Evolutionary conservation across 495 filamentous ascomycete species (phyloP), one percentile per base, ranked within the genome.

Genomic region (Amorphotheca resinae): DNA sequence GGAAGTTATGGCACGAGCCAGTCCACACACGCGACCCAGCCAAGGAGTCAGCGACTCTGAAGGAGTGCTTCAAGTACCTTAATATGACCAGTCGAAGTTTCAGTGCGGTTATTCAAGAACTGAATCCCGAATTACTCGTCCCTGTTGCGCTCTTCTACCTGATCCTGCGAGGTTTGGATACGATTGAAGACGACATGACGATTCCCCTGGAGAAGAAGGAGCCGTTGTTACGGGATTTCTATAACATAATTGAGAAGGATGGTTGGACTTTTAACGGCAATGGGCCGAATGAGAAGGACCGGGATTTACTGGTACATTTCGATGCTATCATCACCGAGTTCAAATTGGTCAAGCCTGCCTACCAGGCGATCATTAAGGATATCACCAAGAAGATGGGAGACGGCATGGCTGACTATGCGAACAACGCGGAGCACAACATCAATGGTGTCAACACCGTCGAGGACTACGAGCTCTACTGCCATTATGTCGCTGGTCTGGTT

Each of bases 101-200:
- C 66, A 76, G 78, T 39, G 69, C 88, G 18, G 91, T 98, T 54
- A 98, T 98, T 56, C 77, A 93, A 60, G 91, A 98, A 58, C 70
- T 98, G 12, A 85, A 95, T 54, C 86, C 87, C 0, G 89, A 98
- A 62, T 73, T 98, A 14, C 77, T 96, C 17, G 72, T 95, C 26
- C 86, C 93, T 1, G 71, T 98, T 34, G 77, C 75, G 39, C 68
- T 96, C n/a, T 98, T 98, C 72, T 98, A 98, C 64, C 70, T 98
- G 26, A 75, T 82, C 25, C 70, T 98, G 11, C 80, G 91, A 38
- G 93, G 82, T 7, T 72, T 98, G 35, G 91, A 98, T 59, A 98
- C 91, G 15, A 85, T 98, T 44, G 91, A 98, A 63, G 91, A 98
- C 71, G 91, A 98, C 62, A 96, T 95, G 76, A 94, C 91, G 3